Conservation (phyloP, 2,329 filamentous ascomycete species). For the Dothideomycetidae sp. region DNA sequence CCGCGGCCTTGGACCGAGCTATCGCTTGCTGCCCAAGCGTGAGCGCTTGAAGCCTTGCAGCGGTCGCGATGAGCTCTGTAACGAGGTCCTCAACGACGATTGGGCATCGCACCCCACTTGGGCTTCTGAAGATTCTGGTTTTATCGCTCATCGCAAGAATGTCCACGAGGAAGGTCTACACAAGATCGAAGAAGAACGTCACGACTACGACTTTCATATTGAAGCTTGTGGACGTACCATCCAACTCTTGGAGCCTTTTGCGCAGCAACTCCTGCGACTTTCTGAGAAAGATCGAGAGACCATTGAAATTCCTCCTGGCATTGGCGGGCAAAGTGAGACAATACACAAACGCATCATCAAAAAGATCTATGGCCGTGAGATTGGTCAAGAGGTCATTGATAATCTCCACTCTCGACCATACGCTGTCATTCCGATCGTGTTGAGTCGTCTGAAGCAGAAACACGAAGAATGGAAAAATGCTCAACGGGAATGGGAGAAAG, state of each 20-base stretch:
- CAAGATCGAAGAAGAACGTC: conserved; percentile 91
- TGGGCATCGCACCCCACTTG: conserved; percentile 98
- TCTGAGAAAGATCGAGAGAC: conserved; percentile 50
- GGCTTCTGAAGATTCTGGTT: conserved; percentile 95
- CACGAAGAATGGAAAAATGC: conserved; percentile 96
- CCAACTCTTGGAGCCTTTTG: conserved; percentile 86
- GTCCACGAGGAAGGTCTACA: conserved; percentile 87
- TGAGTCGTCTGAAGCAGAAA: conserved; percentile 85
- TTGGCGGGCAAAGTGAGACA: conserved; percentile 86
- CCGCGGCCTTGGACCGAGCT: conserved; percentile 87
- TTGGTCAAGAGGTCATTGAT: conserved; percentile 69
- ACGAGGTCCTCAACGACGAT: conserved; percentile 85
- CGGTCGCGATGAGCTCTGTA: conserved; percentile 87
- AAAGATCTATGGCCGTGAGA: conserved; percentile 84
- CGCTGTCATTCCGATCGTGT: conserved; percentile 73
- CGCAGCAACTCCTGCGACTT: conserved; percentile 77
- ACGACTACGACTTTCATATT: conserved; percentile 98
- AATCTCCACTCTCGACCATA: conserved; percentile 76
- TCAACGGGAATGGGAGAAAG: conserved; percentile 96
- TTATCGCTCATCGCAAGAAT: conserved; percentile 96
- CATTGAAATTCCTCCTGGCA: conserved; percentile 67
- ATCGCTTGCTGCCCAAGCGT: conserved; percentile 76
- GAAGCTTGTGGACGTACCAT: conserved; percentile 91
- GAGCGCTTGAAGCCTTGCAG: conserved; percentile 86
- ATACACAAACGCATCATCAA: conserved; percentile 96